phyloP scores from a whole-genome alignment of 352 stramenopile species.

The Phytophthora boehmeriae region DNA sequence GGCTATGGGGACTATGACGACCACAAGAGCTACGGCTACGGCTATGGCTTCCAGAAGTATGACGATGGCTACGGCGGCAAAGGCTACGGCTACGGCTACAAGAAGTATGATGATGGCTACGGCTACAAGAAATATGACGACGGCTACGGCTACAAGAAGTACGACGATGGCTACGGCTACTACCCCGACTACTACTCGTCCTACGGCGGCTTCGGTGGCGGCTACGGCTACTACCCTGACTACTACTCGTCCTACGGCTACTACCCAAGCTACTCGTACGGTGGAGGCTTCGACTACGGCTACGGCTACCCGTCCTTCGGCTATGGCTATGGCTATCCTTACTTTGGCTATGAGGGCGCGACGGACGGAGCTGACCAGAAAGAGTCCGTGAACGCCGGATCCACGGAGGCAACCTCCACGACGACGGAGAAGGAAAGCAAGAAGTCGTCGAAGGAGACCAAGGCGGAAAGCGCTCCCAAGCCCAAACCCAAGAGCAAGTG shows the following conservation, averaged over 20 bases:
- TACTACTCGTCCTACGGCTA: neutral
- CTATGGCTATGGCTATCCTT: neutral
- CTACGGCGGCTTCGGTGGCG: neutral
- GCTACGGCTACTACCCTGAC: neutral
- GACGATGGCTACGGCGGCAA: slow-evolving; percentile 2
- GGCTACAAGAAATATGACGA: neutral
- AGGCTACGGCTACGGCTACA: neutral
- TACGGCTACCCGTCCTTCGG: too few species aligned
- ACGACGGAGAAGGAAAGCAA: neutral
- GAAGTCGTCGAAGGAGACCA: neutral
- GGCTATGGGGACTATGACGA: neutral
- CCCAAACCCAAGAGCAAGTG: neutral
- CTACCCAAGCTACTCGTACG: too few species aligned
- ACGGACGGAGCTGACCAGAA: neutral
- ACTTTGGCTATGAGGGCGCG: neutral
- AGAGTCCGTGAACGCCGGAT: neutral
- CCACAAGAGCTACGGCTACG: neutral
- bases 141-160: too few species aligned
- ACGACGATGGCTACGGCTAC: too few species aligned
- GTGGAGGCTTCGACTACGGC: neutral
- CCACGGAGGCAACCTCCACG: neutral
- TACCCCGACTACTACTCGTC: too few species aligned
- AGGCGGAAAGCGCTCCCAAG: neutral
- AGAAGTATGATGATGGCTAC: slow-evolving; percentile 1
- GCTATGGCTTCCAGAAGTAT: neutral